Conservation (phyloP, 1,139 yeast genomes). For the Blastobotrys raffinosifermentans region DNA sequence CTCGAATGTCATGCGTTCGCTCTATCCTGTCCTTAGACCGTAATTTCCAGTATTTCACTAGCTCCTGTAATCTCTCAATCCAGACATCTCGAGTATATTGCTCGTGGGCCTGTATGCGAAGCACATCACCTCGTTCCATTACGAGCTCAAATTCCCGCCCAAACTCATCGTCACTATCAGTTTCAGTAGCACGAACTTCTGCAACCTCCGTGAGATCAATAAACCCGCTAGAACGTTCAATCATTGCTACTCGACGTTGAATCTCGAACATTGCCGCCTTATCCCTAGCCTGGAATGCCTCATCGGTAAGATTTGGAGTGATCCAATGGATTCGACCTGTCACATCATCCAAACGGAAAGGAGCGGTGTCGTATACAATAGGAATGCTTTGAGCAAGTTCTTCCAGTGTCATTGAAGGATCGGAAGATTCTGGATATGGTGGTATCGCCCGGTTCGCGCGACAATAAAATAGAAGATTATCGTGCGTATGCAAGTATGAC, state of each 20-base stretch:
- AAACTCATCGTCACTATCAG: conserved; percentile 26
- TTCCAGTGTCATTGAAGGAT: too few species aligned
- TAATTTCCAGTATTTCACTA: conserved; percentile 55
- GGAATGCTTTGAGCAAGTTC: conserved; percentile 30
- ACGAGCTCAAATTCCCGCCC: conserved; percentile 45
- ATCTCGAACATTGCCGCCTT: conserved; percentile 53
- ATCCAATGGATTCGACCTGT: conserved; percentile 60
- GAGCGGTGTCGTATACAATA: conserved; percentile 42
- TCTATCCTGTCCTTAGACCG: conserved; percentile 41
- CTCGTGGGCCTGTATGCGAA: conserved; percentile 49
- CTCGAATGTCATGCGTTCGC: conserved; percentile 37
- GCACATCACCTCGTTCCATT: conserved; percentile 45
- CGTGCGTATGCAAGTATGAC: conserved; percentile 59
- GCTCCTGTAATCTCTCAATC: conserved; percentile 45
- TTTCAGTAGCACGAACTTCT: conserved; percentile 31
- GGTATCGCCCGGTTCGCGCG: conserved; percentile 55
- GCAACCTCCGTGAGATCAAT: conserved; percentile 53
- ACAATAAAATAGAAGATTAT: conserved; percentile 55
- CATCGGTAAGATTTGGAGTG: conserved; percentile 28
- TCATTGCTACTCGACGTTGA: conserved; percentile 52
- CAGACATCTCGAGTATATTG: conserved; percentile 53
- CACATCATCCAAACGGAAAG: conserved; percentile 40
- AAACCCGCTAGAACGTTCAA: conserved; percentile 55
- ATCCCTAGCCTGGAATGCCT: conserved; percentile 49
- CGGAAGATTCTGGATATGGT: conserved; percentile 35